Conservation (phyloP, 1,139 yeast genomes). For the Yamadazyma dendronema region DNA sequence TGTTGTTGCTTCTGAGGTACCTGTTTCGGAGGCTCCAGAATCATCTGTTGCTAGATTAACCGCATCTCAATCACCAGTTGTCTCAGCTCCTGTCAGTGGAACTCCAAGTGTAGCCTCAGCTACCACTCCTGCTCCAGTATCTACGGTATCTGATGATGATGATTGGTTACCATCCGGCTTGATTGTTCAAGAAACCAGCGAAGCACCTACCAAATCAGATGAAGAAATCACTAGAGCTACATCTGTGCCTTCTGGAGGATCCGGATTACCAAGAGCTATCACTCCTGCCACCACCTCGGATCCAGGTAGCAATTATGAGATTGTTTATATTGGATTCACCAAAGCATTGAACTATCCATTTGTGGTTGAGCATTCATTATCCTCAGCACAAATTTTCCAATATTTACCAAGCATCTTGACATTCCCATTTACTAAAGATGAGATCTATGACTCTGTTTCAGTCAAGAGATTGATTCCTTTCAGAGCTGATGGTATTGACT, state of each 20-base stretch:
- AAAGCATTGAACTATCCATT: constrained; percentile 68
- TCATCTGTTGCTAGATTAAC: constrained; percentile 1
- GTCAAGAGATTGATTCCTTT: constrained; percentile 68
- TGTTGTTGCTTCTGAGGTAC: constrained; percentile 6
- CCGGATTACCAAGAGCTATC: constrained; percentile 69
- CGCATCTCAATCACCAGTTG: background rate
- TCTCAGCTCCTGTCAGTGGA: background rate
- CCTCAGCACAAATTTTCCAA: constrained; percentile 76
- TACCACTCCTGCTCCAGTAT: constrained; percentile 5
- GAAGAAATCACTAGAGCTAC: constrained; percentile 32
- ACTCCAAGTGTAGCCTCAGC: constrained; percentile 2
- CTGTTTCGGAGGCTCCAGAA: constrained; percentile 3
- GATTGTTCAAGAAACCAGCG: constrained; percentile 30
- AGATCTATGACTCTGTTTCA: constrained; percentile 37
- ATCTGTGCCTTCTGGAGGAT: constrained; percentile 37
- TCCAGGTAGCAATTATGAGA: constrained; percentile 51
- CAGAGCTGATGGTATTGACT: constrained; percentile 47
- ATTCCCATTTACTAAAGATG: constrained; percentile 46
- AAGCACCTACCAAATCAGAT: constrained; percentile 23
- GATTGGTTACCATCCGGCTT: constrained; percentile 54
- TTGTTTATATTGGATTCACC: constrained; percentile 71
- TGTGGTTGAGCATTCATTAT: constrained; percentile 61
- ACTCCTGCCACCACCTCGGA: constrained; percentile 47
- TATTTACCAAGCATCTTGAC: constrained; percentile 59
- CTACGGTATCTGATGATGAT: constrained; percentile 17